Evolutionary conservation across 73 alveolate species (phyloP).

Genomic region (Paramecium sexaurelia): DNA sequence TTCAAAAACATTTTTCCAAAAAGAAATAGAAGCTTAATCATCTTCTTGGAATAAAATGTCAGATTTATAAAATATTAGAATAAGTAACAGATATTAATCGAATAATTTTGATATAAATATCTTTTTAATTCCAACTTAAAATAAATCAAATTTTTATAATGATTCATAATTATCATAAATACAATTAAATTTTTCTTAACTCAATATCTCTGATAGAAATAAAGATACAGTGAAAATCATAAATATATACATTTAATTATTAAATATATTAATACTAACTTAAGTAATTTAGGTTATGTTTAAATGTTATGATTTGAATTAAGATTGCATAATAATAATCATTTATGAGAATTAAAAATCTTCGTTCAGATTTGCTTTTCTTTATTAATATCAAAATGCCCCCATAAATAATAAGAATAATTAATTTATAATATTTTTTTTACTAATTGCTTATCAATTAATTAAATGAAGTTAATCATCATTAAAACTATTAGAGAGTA

Average conservation of each 20-base stretch:
- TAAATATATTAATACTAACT: no score
- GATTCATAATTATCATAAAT: no score
- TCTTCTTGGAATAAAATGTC: slow-evolving; percentile 24
- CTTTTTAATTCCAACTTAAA: no score
- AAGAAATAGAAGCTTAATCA: slow-evolving; percentile 20
- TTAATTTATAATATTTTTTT: neutral
- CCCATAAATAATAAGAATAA: neutral
- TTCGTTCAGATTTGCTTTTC: slow-evolving; percentile 12
- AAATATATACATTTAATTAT: no score
- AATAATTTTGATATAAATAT: no score
- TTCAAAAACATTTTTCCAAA: neutral
- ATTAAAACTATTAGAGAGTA: neutral
- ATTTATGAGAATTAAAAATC: neutral
- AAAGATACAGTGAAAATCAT: no score
- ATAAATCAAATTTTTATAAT: no score
- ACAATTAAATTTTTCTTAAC: neutral
- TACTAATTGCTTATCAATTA: neutral
- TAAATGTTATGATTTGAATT: no score
- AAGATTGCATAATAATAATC: neutral
- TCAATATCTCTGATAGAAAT: no score
- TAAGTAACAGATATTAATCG: neutral
- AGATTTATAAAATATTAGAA: neutral
- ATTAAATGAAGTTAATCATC: neutral
- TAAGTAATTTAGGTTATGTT: no score
- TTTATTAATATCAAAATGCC: slow-evolving; percentile 33